A percentile compares a stretch with the other conserved stretches of the same genome.
These are phyloP conservation scores for Beauveria sp. DNA, from an alignment of 2,329 filamentous ascomycete species.

Conservation along the genomic window DNA sequence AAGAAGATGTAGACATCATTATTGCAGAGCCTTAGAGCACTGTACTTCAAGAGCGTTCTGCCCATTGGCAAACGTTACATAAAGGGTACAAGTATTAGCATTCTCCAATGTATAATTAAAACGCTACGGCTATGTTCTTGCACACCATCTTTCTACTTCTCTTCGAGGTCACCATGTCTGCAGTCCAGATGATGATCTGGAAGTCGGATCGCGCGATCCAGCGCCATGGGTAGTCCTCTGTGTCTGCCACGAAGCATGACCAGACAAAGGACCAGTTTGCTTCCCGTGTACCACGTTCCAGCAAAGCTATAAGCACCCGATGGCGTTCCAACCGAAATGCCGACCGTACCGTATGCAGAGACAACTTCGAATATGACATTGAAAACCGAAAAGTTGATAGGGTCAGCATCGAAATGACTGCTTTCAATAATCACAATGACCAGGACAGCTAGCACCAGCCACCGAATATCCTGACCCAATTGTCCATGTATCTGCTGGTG, in stretches of 20 bases:
- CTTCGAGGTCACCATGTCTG: slow-evolving; percentile 19
- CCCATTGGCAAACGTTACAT: too few relatives aligned
- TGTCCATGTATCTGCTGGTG: slow-evolving; percentile 55
- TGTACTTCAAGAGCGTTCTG: background rate
- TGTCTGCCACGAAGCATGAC: slow-evolving; percentile 52
- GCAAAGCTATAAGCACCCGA: slow-evolving; percentile 46
- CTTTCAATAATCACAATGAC: slow-evolving; percentile 55
- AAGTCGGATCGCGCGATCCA: slow-evolving; percentile 46
- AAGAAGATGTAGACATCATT: background rate
- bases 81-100: too few relatives aligned
- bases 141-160: background rate
- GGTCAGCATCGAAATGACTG: slow-evolving; percentile 42
- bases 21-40: too few relatives aligned
- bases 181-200: slow-evolving; percentile 25
- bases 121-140: background rate
- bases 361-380: slow-evolving; percentile 53
- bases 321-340: slow-evolving; percentile 49
- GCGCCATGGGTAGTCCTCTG: slow-evolving; percentile 46
- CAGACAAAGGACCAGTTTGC: slow-evolving; percentile 50
- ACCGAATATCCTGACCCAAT: slow-evolving; percentile 61
- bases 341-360: slow-evolving; percentile 54
- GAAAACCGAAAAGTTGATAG: slow-evolving; percentile 48
- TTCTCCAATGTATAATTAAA: too few relatives aligned
- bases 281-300: slow-evolving; percentile 45
- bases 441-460: slow-evolving; percentile 52